Conservation (phyloP, 257 asterid genomes). For the Rhazya stricta region DNA sequence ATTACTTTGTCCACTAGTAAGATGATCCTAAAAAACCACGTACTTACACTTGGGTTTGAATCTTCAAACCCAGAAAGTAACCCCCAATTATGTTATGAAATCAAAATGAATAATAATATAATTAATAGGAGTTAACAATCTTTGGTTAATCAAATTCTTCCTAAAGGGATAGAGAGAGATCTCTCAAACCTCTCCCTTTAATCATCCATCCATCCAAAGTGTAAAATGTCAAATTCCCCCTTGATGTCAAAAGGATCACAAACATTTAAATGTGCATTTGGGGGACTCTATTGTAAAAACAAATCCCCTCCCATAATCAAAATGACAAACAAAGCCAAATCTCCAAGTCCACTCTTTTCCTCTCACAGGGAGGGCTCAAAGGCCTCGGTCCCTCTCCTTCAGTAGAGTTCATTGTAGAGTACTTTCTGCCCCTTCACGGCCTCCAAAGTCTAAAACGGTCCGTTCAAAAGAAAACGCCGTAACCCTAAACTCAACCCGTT, state of each 20-base stretch:
- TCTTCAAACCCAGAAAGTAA: conserved; percentile 6
- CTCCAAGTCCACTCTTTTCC: no score
- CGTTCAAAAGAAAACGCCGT: conserved; percentile 49
- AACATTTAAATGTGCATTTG: background rate
- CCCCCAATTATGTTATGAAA: background rate
- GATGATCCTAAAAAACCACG: background rate
- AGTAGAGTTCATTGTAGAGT: no score
- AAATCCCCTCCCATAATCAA: conserved; percentile 7
- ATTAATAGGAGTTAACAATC: background rate
- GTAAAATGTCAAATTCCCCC: conserved; percentile 3
- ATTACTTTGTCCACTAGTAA: background rate
- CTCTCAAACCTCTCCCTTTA: background rate
- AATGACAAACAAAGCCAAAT: background rate
- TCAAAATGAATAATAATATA: background rate
- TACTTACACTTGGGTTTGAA: background rate
- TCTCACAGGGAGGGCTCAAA: background rate
- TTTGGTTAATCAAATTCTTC: background rate
- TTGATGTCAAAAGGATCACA: background rate
- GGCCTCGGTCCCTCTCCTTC: background rate
- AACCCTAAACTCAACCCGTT: conserved; percentile 17
- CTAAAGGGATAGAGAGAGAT: background rate
- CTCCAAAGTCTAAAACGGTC: conserved; percentile 14
- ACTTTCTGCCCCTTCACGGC: background rate
- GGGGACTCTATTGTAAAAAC: background rate
- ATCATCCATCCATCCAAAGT: background rate